Evolutionary conservation across 2,329 filamentous ascomycete genomes (phyloP), one percentile per base, ranked within the genome.

Genomic region (Escovopsis sp.): DNA sequence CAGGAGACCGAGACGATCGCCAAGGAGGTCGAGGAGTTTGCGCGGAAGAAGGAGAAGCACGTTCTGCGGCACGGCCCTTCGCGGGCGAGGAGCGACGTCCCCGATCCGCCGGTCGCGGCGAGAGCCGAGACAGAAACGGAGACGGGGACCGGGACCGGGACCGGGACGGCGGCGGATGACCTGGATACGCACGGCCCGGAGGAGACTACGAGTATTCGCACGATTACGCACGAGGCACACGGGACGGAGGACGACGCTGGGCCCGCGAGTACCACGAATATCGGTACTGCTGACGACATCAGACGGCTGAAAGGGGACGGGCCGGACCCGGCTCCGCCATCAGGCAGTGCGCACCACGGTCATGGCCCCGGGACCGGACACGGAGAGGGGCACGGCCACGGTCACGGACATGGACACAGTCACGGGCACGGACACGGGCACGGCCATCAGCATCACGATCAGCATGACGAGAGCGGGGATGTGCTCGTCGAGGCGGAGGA

Each of bases 401-500:
- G 21, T 26, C 32, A 29, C 25, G 35, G 31, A 15, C 28, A 29
- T 15, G 32, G 35, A 23, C n/a, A 33, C 11, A 18, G 32, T 21
- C 14, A 31, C 39, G 33, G 33, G 18, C 38, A 31, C 31, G 25
- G 19, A 9, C 19, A 21, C 9, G 19, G 19, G 9, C 38, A 31
- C 31, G 25, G 19, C 5, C 19, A 21, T 9, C 5, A 9, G 21
- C 44, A 61, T 38, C 63, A 57, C 48, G 65, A 63, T 39, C 52
- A 69, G 45, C 68, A 80, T 40, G 80, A 87, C 48, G 76, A 85
- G 42, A 68, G 71, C 34, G 80, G 75, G 35, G 82, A 87, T 49
- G 77, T 88, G 38, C 68, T 92, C 44, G 76, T 90, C 36, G 81
- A 85, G 55, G 82, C 79, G 36, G 83, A 85, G 40, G 86, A 94